phyloP scores from a whole-genome alignment of 139 green algal genomes.

The Tetraselmis striata region DNA sequence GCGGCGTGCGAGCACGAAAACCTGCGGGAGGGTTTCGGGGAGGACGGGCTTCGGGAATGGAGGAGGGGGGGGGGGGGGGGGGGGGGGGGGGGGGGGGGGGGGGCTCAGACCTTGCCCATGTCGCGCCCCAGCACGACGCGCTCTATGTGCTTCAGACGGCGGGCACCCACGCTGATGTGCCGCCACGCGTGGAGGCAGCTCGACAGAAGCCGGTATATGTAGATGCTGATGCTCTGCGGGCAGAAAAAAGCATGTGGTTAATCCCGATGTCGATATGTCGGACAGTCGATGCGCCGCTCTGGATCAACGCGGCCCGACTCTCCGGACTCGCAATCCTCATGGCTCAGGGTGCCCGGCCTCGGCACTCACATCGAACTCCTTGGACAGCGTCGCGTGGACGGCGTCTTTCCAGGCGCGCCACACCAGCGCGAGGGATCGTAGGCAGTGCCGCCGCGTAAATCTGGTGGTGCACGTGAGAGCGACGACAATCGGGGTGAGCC shows the following conservation, averaged over 20 bases:
- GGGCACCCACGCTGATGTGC: neutral
- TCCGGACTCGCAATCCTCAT: too few relatives aligned
- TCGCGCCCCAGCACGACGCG: neutral
- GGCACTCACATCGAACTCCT: neutral
- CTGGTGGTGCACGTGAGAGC: too few relatives aligned
- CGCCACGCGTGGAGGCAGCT: neutral
- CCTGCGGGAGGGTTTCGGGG: too few relatives aligned
- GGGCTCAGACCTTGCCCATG: neutral
- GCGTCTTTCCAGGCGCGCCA: neutral
- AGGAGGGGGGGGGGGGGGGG: neutral
- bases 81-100: too few relatives aligned
- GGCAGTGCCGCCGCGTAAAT: neutral
- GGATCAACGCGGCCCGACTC: too few relatives aligned
- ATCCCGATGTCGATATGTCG: too few relatives aligned
- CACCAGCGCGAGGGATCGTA: neutral
- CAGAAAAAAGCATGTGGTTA: too few relatives aligned
- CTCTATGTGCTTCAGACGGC: neutral
- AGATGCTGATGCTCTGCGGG: neutral
- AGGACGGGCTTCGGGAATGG: too few relatives aligned
- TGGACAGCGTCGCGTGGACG: neutral
- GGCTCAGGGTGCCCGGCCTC: too few relatives aligned
- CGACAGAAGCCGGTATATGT: neutral
- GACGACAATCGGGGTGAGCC: too few relatives aligned
- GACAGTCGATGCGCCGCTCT: too few relatives aligned
- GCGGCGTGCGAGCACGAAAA: too few relatives aligned